Percentiles rank a stretch among this genome's conserved stretches.
These are phyloP conservation scores for Aureobasidium sp. DNA, from an alignment of 2,329 filamentous ascomycete genomes.

Conservation along the genomic window DNA sequence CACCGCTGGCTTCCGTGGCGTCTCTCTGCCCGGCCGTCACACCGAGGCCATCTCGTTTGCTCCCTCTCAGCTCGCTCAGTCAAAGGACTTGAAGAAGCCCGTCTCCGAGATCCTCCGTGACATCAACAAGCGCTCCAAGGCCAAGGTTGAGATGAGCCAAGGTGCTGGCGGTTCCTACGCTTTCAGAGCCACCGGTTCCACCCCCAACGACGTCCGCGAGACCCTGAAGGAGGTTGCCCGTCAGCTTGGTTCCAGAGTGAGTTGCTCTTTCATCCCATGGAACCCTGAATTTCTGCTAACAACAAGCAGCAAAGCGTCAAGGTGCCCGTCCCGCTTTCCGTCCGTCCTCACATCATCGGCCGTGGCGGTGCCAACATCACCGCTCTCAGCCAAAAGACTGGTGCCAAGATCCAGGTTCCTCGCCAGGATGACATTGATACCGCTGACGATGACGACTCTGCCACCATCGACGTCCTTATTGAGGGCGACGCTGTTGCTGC, in stretches of 20 bases:
- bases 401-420: slow-evolving; percentile 84
- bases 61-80: slow-evolving; percentile 68
- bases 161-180: slow-evolving; percentile 66
- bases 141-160: slow-evolving; percentile 69
- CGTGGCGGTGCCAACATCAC: slow-evolving; percentile 86
- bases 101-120: slow-evolving; percentile 80
- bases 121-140: slow-evolving; percentile 86
- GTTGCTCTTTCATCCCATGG: slow-evolving; percentile 22
- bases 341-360: slow-evolving; percentile 86
- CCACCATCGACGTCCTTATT: slow-evolving; percentile 75
- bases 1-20: slow-evolving; percentile 34
- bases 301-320: slow-evolving; percentile 56
- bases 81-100: slow-evolving; percentile 73
- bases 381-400: slow-evolving; percentile 79
- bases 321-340: slow-evolving; percentile 74
- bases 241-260: slow-evolving; percentile 78
- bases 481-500: slow-evolving; percentile 88
- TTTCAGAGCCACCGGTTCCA: slow-evolving; percentile 79
- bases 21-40: slow-evolving; percentile 77
- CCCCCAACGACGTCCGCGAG: slow-evolving; percentile 69
- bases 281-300: too few relatives aligned
- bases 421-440: slow-evolving; percentile 61
- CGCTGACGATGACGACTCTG: slow-evolving; percentile 60
- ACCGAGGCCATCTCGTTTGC: slow-evolving; percentile 69
- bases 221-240: slow-evolving; percentile 83